Base-by-base conservation (phyloP, 169 alveolate species). In the Eimeria tenella region DNA sequence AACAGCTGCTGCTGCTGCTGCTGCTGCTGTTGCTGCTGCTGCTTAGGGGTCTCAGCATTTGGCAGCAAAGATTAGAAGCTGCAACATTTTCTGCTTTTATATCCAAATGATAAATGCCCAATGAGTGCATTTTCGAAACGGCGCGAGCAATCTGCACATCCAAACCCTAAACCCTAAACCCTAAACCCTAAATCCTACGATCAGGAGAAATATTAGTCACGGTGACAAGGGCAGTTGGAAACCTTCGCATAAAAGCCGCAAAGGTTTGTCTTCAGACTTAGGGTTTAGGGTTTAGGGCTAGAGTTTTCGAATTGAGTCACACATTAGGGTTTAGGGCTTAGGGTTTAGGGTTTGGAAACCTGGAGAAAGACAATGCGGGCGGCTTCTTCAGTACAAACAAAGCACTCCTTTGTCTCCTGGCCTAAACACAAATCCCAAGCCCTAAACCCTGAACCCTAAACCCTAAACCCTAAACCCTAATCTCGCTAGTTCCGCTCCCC, bases 1-100 rank as follows among this genome's bases (percentile, higher is more conserved):
- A n/a, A n/a, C n/a, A n/a, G n/a, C 73, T 62, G 73, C 73, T 62
- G 73, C 73, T 62, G n/a, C 73, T 62, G n/a, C 73, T 62, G 73
- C n/a, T 62, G 73, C n/a, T 62, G 73, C 73, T 62, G 73, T 23
- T 62, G 73, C 73, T 62, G 73, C 73, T 62, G 73, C 21, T 4
- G 73, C n/a, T 4, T 62, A 62, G n/a, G 4, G 81, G 81, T 9
- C 55, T n/a, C 53, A 71, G 55, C 81, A 71, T 71, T 25, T 50
- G 55, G 81, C 81, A 23, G 81, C 81, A 71, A n/a, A 71, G 52
- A 71, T 13, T 13, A 71, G 81, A 71, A n/a, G 21, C 49, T 4
- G 53, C 81, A 10, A 62, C n/a, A 62, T 62, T 62, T 62, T 62
- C 73, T 62, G 73, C 73, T 13, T 62, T 62, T 10, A 62, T 17